Evolutionary conservation across 306 rosid genomes (phyloP).

Genomic region (Casuarina glauca): DNA sequence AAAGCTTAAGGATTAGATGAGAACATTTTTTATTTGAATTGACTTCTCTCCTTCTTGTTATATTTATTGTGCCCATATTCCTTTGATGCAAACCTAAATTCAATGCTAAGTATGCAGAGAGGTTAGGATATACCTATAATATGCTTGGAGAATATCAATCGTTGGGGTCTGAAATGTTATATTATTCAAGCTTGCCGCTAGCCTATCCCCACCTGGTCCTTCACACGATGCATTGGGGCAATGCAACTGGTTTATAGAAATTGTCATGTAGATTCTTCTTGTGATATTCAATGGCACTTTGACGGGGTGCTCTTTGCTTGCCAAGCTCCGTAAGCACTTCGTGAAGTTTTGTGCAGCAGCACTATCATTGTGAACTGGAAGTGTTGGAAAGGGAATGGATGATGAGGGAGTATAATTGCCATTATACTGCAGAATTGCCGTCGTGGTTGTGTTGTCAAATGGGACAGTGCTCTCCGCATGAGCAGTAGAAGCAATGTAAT

Average conservation of each 20-base stretch:
- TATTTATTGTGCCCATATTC: no score
- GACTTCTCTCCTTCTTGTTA: no score
- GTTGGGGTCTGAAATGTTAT: conserved; percentile 32
- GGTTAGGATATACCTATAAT: conserved; percentile 24
- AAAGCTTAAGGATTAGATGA: no score
- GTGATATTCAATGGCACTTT: conserved; percentile 27
- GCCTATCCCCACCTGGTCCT: conserved; percentile 25
- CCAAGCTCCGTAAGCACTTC: conserved; percentile 23
- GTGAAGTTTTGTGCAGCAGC: conserved; percentile 28
- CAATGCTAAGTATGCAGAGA: no score
- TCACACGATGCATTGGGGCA: conserved; percentile 29
- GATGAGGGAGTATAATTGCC: conserved; percentile 21
- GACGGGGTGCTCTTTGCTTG: conserved; percentile 26
- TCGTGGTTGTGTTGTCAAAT: conserved; percentile 11
- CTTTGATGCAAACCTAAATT: no score
- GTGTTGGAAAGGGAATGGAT: conserved; percentile 20
- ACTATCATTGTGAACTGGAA: conserved; percentile 17
- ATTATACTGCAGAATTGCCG: conserved; percentile 33
- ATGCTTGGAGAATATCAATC: conserved; percentile 35
- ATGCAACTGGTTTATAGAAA: conserved; percentile 26
- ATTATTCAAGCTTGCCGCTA: conserved; percentile 38
- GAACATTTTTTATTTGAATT: no score
- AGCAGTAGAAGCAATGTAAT: conserved; percentile 35
- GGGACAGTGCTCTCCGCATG: conserved; percentile 11
- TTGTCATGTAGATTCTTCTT: conserved; percentile 21